Base-by-base conservation (phyloP, 2,329 filamentous ascomycete species). In the Fusarium coffeatum region DNA sequence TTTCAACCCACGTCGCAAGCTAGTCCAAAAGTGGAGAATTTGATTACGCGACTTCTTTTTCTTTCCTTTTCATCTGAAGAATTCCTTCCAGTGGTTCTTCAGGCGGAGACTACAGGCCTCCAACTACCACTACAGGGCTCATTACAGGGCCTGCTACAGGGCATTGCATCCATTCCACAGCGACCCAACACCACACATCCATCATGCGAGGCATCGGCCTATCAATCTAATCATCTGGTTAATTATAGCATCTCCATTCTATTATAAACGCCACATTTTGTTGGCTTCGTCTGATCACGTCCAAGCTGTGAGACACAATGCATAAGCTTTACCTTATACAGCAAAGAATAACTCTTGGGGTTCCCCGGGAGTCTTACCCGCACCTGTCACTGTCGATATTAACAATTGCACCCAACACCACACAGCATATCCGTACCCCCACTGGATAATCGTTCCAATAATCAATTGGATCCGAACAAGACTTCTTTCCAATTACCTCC, bases 1-100 rank as follows among this genome's bases (percentile, higher is more conserved):
- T 47, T 23, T 9, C 25, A 28, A 53, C 42, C 22, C 18, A 49
- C 15, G 28, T 66, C 66, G 66, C 66, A 69, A 69, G 10, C 66
- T 69, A 34, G 13, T 20, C 27, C 50, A 32, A 1, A 32, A 34
- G 12, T 12, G 30, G 45, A 23, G 12, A 50, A 22, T 42, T 10
- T 12, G 49, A 53, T 53, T 53, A 53, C n/a, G 49, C 23, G 18
- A 32, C 11, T 6, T 30, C 22, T 30, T 20, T 48, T 28, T 32
- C 4, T 32, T 12, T 22, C 12, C 13, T 41, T 27, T 41, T 28
- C 34, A 5, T 53, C 37, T 27, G 34, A 42, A n/a, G 18, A 16
- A 16, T 4, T 40, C 16, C 15, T 25, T 12, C 11, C n/a, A 16
- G 30, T 30, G 28, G 28, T 30, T 20, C 40, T 34, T 4, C 30